Evolutionary conservation across 805 yeast species (phyloP).

Genomic region (Kluyveromyces lactis): DNA sequence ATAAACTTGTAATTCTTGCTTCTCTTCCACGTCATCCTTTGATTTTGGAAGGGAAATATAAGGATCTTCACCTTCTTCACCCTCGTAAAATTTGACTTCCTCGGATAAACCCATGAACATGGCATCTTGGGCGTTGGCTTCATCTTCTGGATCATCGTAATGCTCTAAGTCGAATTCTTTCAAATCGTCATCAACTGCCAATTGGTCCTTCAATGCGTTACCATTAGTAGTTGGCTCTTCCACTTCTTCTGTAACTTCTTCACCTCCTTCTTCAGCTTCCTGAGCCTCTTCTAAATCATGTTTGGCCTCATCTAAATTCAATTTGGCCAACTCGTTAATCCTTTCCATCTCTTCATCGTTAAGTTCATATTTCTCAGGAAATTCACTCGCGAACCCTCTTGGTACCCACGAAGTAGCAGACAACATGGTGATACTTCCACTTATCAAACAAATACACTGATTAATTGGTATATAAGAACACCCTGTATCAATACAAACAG

Average conservation of each 20-base stretch:
- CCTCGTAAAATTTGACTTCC: slow-evolving; percentile 51
- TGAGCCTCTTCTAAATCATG: slow-evolving; percentile 49
- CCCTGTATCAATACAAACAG: too few relatives aligned
- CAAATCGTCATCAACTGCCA: slow-evolving; percentile 72
- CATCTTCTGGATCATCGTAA: slow-evolving; percentile 60
- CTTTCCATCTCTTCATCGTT: slow-evolving; percentile 91
- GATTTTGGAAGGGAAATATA: slow-evolving; percentile 39
- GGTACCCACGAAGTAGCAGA: slow-evolving; percentile 96
- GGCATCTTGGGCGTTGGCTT: slow-evolving; percentile 49
- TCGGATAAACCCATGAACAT: slow-evolving; percentile 68
- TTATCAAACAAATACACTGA: too few relatives aligned
- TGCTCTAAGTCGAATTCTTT: slow-evolving; percentile 82
- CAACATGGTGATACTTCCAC: slow-evolving; percentile 43
- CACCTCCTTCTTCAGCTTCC: slow-evolving; percentile 25
- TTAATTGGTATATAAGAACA: too few relatives aligned
- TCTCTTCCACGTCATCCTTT: slow-evolving; percentile 64
- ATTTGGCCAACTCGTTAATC: slow-evolving; percentile 74
- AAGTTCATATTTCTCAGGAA: slow-evolving; percentile 80
- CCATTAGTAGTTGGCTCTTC: slow-evolving; percentile 1
- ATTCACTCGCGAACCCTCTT: slow-evolving; percentile 88
- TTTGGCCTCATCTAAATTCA: slow-evolving; percentile 71
- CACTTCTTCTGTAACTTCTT: slow-evolving; percentile 16
- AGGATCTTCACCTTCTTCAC: slow-evolving; percentile 34
- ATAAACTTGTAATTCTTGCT: slow-evolving; percentile 73
- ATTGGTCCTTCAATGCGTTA: slow-evolving; percentile 38